These are phyloP conservation scores for Xylariomycetidae sp. DNA, from an alignment of 2,329 filamentous ascomycete genomes.

Conservation along the genomic window DNA sequence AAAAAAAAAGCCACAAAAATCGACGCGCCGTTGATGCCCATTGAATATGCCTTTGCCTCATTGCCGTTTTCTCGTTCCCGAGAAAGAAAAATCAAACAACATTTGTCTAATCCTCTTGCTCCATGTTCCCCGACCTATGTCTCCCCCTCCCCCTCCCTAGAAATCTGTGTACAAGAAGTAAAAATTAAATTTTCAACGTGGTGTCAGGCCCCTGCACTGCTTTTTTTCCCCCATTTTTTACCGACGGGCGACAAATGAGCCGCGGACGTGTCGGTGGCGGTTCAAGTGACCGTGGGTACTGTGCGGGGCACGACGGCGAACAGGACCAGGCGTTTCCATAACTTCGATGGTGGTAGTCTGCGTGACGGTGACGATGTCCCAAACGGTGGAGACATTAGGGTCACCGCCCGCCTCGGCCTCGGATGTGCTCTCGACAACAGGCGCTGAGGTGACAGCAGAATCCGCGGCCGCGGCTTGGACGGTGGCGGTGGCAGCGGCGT, in stretches of 20 bases:
- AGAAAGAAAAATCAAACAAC: too few species aligned
- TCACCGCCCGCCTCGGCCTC: conserved; percentile 14
- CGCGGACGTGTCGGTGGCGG: conserved; percentile 14
- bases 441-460: conserved; percentile 16
- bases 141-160: too few species aligned
- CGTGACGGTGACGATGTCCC: conserved; percentile 43
- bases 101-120: too few species aligned
- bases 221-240: conserved; percentile 6
- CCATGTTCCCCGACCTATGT: too few species aligned
- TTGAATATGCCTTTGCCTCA: too few species aligned
- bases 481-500: conserved; percentile 17
- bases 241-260: conserved; percentile 15
- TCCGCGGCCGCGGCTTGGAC: conserved; percentile 10
- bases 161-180: conserved; percentile 6
- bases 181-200: background rate
- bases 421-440: too few species aligned
- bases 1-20: too few species aligned
- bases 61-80: too few species aligned
- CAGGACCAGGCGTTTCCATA: background rate
- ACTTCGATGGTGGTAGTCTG: conserved; percentile 14
- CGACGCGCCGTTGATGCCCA: too few species aligned
- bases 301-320: conserved; percentile 14
- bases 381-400: conserved; percentile 34
- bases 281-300: conserved; percentile 19
- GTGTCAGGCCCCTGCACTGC: too few species aligned